Evolutionary conservation across 2,329 filamentous ascomycete species (phyloP).

Genomic region (Fragosphaeria purpurea): DNA sequence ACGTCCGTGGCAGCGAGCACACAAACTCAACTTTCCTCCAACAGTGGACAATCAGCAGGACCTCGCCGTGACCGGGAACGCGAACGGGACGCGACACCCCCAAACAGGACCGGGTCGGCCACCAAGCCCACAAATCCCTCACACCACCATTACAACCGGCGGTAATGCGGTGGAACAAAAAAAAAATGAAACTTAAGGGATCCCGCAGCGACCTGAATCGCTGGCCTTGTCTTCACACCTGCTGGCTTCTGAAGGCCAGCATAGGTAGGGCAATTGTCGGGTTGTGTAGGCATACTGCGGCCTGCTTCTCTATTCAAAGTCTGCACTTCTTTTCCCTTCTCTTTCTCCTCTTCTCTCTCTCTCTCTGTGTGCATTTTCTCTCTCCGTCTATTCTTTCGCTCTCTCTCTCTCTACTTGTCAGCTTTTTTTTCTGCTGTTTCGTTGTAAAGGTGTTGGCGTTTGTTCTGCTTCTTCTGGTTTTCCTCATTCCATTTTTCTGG

Average conservation of each 20-base stretch:
- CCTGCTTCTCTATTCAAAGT: too few relatives aligned
- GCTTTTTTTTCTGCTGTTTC: too few relatives aligned
- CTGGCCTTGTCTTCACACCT: neutral
- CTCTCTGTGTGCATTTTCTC: neutral
- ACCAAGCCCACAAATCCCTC: slow-evolving; percentile 1
- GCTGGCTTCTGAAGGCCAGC: neutral
- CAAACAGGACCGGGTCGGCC: slow-evolving; percentile 10
- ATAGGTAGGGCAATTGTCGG: neutral
- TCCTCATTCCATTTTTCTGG: too few relatives aligned
- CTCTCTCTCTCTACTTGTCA: neutral
- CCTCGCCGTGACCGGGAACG: slow-evolving; percentile 7
- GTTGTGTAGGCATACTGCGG: too few relatives aligned
- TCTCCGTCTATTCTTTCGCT: neutral
- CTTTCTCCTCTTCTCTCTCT: neutral
- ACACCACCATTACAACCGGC: slow-evolving; percentile 9
- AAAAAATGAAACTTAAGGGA: too few relatives aligned
- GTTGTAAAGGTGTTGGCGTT: too few relatives aligned
- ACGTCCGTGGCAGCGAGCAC: slow-evolving; percentile 7
- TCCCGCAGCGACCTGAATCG: neutral
- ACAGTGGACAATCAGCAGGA: slow-evolving; percentile 10
- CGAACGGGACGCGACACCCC: slow-evolving; percentile 10
- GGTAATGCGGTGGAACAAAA: neutral
- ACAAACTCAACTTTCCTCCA: slow-evolving; percentile 11
- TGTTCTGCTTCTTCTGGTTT: too few relatives aligned
- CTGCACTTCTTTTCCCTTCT: neutral